Base-by-base conservation (phyloP, 805 yeast genomes). In the Spathaspora sp. region DNA sequence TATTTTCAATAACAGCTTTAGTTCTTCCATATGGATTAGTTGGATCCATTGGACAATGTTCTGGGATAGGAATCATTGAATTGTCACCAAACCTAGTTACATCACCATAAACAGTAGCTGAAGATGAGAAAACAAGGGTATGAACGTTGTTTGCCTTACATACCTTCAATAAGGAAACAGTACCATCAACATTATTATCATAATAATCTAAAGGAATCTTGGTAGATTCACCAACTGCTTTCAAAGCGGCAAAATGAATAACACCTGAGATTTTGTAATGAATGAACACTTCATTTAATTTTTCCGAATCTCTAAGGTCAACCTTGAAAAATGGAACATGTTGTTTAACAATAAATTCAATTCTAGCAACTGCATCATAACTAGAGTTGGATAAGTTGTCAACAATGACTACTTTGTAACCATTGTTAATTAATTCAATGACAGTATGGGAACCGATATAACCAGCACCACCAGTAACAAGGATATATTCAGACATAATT, bases 391-490 rank as follows among this genome's bases (percentile, higher is more conserved):
- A 69, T 52, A 86, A 71, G 65, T 85, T 85, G 66, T 88, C 96
- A 19, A 85, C 81, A 44, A 88, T 78, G n/a, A 88, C 83, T 31
- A 87, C 89, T 28, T 84, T 77, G 60, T 82, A 78, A 23, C 89
- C 89, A 49, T 79, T 75, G 53, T 79, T 76, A 47, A 84, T 64
- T 49, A 85, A 75, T 59, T 82, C 87, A 46, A 83, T 81, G 16
- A 79, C 88, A 1, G 93, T 85, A 64, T 88, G 94, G 9, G 93
- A 85, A 23, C 94, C 96, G 61, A 89, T 87, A 68, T 88, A 88
- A 18, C 96, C 94, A 26, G 93, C 89, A 46, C 96, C 96, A 44
- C 96, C 96, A 19, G 94, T 87, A 28, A 88, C 92, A 49, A 87
- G 72, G 44, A 85, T 81, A 46, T 53, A 51, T 43, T 50, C 50